Base-by-base conservation (phyloP, 1,139 yeast species). In the Hyphopichia buzzinii region DNA sequence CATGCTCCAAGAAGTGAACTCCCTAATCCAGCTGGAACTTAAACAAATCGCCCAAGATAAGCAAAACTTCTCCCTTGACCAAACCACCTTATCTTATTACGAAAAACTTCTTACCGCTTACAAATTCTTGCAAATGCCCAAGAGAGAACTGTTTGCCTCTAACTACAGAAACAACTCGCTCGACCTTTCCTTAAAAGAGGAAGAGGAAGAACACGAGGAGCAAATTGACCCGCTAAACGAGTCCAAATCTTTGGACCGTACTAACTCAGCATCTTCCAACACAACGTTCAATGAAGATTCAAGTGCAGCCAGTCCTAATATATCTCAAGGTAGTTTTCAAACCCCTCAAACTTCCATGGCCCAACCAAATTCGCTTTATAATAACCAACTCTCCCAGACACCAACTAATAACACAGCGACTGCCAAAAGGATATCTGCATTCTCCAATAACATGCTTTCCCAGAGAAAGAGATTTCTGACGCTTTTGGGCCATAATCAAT, bases 51-150 rank as follows among this genome's bases (percentile, higher is more conserved):
- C 36, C n/a, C 29, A 26, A n/a, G 29, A 17, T 16, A 17, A 23
- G 3, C 28, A 36, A 10, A 40, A 40, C 22, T 34, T 40, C 13
- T 45, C 47, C 8, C 47, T 60, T 25, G 70, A 67, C 31, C 64
- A 58, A 17, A 56, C 55, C n/a, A 49, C 59, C 3, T 42, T 67
- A 34, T 41, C 47, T 21, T 67, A 67, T 47, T 67, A 65, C 40
- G 64, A 62, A 30, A 67, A 67, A 42, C 37, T 68, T 12, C 50
- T 67, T 7, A 37, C 41, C 12, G 74, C 74, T 6, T 67, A 66
- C 47, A 61, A 62, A 37, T 60, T 68, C 22, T 59, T 58, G 37
- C 70, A 65, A 8, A 37, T 52, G 11, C 62, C 64, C 4, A 24
- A 16, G 12, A 29, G 31, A 31, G 23, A 22, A 29, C 19, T 16